Base-by-base conservation (phyloP, 805 yeast genomes). In the Lachancea sp. region DNA sequence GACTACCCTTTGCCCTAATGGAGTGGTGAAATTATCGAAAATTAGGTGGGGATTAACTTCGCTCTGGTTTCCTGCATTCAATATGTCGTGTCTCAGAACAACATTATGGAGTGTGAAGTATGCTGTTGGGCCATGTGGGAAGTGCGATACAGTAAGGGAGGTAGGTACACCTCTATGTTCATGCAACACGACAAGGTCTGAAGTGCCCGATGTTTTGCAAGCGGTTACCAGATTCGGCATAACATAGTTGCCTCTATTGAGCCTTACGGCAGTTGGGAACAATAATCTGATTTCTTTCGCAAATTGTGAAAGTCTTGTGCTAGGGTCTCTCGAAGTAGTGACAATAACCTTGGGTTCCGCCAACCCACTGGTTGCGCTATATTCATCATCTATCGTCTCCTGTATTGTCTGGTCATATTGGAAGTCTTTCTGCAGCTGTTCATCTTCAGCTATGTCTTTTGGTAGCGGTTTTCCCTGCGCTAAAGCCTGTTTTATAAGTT, bases 151-250 rank as follows among this genome's bases (percentile, higher is more conserved):
- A 1, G 97, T 90, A 45, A 92, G 56, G 1, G 96, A 85, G 0
- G 96, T 89, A 38, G 99, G 99, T 0, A 86, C 90, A 75, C 99
- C 99, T 65, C 99, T 75, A 64, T 92, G 98, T 60, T 92, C 99
- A 60, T 92, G 97, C 17, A 92, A 65, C 3, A 92, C 73, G 18
- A 92, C 69, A 50, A 92, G 65, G 60, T 92, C 99, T 1, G 92
- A 81, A 8, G 90, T 78, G 13, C 83, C 84, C 0, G 90, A 78
- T 39, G 80, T 67, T 44, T 83, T 75, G 63, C 97, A 88, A 1
- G 95, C 86, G 34, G 80, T 76, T 3, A 87, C 95, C 34, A 92
- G 66, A 38, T 83, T 81, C 1, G 95, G 82, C 70, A 92, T 77
- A 40, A 92, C 75, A 45, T 89, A 82, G 52, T 81, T 85, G 73